Conservation (phyloP, 495 filamentous ascomycete genomes). For the Trichoderma asperelloides region DNA sequence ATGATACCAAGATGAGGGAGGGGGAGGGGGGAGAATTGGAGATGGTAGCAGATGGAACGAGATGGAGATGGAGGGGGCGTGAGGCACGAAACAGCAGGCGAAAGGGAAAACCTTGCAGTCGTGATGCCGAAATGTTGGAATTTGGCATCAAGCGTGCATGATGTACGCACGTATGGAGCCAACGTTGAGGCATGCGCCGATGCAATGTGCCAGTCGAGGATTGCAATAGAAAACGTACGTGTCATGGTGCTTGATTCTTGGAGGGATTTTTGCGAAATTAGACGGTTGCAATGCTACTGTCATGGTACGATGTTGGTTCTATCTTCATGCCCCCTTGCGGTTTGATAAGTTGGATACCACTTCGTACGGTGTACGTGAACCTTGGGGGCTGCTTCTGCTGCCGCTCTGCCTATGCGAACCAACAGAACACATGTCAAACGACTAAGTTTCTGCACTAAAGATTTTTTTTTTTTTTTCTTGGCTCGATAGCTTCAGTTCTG, state of each 20-base stretch:
- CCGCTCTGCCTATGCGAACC: no score
- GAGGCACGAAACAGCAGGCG: conserved; percentile 9
- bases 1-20: not conserved
- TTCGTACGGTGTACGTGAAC: no score
- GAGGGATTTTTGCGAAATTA: not conserved
- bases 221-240: not conserved
- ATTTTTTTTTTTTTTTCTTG: no score
- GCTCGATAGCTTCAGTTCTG: no score
- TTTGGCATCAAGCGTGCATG: conserved; percentile 6
- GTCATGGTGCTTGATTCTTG: not conserved
- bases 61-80: conserved; percentile 1
- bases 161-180: not conserved
- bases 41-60: conserved; percentile 11
- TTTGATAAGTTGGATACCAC: no score
- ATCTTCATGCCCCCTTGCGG: no score
- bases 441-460: no score
- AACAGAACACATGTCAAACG: no score
- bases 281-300: not conserved
- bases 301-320: no score
- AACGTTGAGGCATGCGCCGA: no score
- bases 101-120: not conserved
- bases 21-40: not conserved
- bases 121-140: conserved; percentile 4
- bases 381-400: no score
- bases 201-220: not conserved